Conservation (phyloP, 345 rosid species). For the Aurinia saxatilis region DNA sequence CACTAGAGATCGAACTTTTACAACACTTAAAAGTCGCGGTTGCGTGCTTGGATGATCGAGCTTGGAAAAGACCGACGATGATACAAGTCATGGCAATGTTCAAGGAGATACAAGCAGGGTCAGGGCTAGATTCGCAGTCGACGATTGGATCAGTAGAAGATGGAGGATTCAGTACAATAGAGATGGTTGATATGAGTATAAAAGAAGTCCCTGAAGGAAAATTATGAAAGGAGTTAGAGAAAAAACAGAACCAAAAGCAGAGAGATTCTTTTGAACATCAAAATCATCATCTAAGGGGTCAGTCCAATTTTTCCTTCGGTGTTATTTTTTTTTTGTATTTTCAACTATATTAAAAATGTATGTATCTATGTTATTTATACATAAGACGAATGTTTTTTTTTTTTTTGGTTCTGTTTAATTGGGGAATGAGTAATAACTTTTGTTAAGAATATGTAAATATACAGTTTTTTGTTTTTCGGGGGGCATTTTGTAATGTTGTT, state of each 20-base stretch:
- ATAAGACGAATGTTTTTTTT: conserved; percentile 18
- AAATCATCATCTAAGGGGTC: conserved; percentile 17
- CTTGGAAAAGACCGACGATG: conserved; percentile 63
- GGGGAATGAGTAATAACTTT: conserved; percentile 16
- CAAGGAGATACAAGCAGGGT: conserved; percentile 75
- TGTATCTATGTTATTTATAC: conserved; percentile 29
- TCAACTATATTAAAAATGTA: conserved; percentile 25
- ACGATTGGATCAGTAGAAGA: conserved; percentile 59
- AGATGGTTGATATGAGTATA: conserved; percentile 74
- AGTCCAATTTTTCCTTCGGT: conserved; percentile 23
- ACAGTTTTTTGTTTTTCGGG: background rate
- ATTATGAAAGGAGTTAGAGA: conserved; percentile 19
- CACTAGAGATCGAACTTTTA: conserved; percentile 62
- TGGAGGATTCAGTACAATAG: conserved; percentile 50
- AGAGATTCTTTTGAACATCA: conserved; percentile 22
- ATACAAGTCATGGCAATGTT: conserved; percentile 72
- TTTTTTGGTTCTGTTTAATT: conserved; percentile 1
- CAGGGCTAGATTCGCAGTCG: conserved; percentile 67
- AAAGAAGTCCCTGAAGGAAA: conserved; percentile 69
- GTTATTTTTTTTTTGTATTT: conserved; percentile 17
- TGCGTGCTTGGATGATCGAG: conserved; percentile 83
- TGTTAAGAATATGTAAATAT: conserved; percentile 27
- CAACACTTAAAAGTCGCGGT: conserved; percentile 66
- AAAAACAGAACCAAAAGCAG: no score
- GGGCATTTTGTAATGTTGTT: background rate